A percentile compares a stretch with the other conserved stretches of the same genome.
phyloP scores from a whole-genome alignment of 306 rosid species.

The Pyrus pyrifolia region DNA sequence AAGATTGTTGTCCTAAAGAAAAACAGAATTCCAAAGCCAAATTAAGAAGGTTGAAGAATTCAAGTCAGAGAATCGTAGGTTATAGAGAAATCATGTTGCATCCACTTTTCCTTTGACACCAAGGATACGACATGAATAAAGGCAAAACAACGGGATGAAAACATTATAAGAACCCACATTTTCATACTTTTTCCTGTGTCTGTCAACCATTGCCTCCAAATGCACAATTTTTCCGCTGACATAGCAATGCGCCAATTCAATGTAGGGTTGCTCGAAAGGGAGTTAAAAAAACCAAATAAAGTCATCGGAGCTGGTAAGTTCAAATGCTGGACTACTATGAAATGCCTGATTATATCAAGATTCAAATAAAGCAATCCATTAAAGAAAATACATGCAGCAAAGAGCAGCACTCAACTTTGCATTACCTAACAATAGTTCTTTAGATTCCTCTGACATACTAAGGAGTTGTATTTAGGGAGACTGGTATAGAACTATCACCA shows the following conservation, averaged over 20 bases:
- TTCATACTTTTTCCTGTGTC: too few relatives aligned
- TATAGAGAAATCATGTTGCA: too few relatives aligned
- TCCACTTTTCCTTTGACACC: not conserved
- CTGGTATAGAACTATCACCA: conserved; percentile 56
- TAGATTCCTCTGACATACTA: conserved; percentile 67
- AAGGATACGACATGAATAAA: too few relatives aligned
- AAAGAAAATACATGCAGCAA: not conserved
- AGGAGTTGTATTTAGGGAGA: conserved; percentile 80
- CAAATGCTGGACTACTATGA: not conserved
- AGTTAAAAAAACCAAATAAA: not conserved
- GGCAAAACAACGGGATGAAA: too few relatives aligned
- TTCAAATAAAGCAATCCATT: not conserved
- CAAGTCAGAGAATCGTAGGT: too few relatives aligned
- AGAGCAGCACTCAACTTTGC: conserved; percentile 1
- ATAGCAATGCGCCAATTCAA: too few relatives aligned
- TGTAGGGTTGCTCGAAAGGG: not conserved
- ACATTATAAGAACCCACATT: too few relatives aligned
- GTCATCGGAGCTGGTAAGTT: not conserved
- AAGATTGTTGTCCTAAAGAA: conserved; percentile 67
- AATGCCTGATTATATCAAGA: not conserved
- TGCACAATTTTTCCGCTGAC: too few relatives aligned
- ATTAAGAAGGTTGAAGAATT: too few relatives aligned
- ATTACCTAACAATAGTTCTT: conserved; percentile 67
- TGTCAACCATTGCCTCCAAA: too few relatives aligned
- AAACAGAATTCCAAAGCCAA: not conserved